Base-by-base conservation (phyloP, 257 asterid genomes). In the Craterostigma plantagineum region DNA sequence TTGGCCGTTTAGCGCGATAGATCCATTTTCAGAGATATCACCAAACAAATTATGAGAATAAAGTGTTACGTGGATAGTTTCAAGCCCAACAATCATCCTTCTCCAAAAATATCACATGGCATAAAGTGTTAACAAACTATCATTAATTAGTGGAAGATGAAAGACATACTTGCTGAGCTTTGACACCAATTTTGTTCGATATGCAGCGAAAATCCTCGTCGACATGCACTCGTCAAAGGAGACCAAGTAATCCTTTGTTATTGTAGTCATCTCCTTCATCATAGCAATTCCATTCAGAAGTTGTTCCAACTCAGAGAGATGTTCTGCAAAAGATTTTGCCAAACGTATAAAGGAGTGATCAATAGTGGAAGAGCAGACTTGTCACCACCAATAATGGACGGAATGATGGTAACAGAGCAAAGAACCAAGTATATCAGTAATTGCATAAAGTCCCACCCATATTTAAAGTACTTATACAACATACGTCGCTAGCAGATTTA, bases 141-240 rank as follows among this genome's bases (percentile, higher is more conserved):
- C 11, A 2, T 35, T 17, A 18, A 36, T 30, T 10, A n/a, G 46
- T n/a, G 11, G 36, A 49, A 37, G 37, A 27, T n/a, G 44, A 13
- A 46, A 49, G 1, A 23, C 84, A 48, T 62, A 70, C 80, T 52
- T 75, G 86, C 23, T 66, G 67, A 38, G 86, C 65, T 57, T 65
- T 71, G 36, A 53, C 64, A 39, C 71, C 81, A 38, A 58, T 59
- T 35, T 58, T 75, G 46, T 68, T 75, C 50, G 71, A 55, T 65
- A 71, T 7, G 81, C 78, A 14, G 81, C 60, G 61, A 71, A 75
- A 49, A 71, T 63, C 63, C 86, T 58, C 0, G 86, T 75, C 50
- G 81, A 71, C 86, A 71, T 65, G 73, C 86, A 61, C 70, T 75
- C 86, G 53, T 81, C 86, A 56, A 75, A 75, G 7, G 93, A 76